phyloP scores from a whole-genome alignment of 1,139 yeast genomes.

The Taphrina wiesneri region DNA sequence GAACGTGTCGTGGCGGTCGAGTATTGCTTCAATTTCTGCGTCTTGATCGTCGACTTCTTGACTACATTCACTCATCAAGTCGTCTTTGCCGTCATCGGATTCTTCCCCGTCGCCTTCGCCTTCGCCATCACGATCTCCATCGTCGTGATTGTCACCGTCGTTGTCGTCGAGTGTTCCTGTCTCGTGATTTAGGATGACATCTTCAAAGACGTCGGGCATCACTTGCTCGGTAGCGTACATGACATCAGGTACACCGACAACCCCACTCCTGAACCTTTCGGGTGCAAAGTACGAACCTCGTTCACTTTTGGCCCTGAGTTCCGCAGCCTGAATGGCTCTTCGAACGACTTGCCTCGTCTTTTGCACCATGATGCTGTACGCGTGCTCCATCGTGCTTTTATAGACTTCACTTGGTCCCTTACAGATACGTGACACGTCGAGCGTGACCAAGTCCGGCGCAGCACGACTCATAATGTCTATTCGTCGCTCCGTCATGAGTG shows the following conservation, averaged over 20 bases:
- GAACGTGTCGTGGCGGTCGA: neutral
- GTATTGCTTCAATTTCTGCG: neutral
- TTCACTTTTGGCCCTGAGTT: neutral
- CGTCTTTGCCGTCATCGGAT: neutral
- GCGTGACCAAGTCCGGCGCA: conserved; percentile 5
- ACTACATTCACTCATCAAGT: neutral
- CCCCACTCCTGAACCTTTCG: neutral
- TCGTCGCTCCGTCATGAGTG: neutral
- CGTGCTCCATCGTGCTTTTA: neutral
- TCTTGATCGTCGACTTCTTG: neutral
- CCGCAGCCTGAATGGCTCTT: neutral
- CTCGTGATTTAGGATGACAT: no score
- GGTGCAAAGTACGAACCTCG: neutral
- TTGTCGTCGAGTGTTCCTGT: neutral
- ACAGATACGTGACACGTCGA: neutral
- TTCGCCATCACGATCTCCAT: neutral
- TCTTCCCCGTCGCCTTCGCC: neutral
- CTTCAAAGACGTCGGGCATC: neutral
- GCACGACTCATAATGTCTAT: neutral
- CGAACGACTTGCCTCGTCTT: neutral
- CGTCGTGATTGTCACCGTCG: neutral
- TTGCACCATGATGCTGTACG: neutral
- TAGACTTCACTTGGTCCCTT: neutral
- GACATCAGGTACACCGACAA: neutral
- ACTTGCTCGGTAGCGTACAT: neutral